Conservation (phyloP, 345 rosid species). For the Dimocarpus longan region DNA sequence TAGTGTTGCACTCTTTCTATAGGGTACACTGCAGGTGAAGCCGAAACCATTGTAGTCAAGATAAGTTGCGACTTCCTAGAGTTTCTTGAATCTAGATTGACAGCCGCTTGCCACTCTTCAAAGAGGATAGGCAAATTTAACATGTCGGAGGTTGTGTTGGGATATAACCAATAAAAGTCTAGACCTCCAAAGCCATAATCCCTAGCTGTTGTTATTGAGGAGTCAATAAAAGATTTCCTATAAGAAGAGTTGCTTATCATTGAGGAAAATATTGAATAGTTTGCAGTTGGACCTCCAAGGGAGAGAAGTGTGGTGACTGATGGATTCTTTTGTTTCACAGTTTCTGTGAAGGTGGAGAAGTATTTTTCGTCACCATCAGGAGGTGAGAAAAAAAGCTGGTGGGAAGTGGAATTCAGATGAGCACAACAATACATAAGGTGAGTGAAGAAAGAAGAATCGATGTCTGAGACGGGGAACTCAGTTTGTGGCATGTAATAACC, state of each 20-base stretch:
- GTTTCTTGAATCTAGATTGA: constrained; percentile 4
- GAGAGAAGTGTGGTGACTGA: no score
- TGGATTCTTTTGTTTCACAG: no score
- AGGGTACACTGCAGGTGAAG: constrained; percentile 22
- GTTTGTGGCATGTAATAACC: neutral
- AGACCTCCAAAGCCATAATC: neutral
- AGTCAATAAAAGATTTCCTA: neutral
- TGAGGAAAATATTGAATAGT: no score
- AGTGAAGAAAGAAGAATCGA: neutral
- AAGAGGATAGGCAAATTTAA: neutral
- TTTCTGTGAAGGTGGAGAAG: no score
- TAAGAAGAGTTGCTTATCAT: no score
- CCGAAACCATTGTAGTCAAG: constrained; percentile 1
- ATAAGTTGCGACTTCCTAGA: no score
- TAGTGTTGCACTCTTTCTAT: constrained; percentile 19
- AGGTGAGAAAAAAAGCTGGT: no score
- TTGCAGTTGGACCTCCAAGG: no score
- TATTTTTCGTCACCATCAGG: no score
- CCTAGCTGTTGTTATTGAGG: neutral
- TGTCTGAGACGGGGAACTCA: neutral
- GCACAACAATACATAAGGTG: neutral
- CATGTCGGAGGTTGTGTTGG: no score
- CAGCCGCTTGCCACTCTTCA: neutral
- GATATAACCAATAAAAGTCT: neutral
- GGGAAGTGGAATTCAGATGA: neutral